Evolutionary conservation across 2,329 filamentous ascomycete species (phyloP).

Genomic region (Dendryphion nanum): DNA sequence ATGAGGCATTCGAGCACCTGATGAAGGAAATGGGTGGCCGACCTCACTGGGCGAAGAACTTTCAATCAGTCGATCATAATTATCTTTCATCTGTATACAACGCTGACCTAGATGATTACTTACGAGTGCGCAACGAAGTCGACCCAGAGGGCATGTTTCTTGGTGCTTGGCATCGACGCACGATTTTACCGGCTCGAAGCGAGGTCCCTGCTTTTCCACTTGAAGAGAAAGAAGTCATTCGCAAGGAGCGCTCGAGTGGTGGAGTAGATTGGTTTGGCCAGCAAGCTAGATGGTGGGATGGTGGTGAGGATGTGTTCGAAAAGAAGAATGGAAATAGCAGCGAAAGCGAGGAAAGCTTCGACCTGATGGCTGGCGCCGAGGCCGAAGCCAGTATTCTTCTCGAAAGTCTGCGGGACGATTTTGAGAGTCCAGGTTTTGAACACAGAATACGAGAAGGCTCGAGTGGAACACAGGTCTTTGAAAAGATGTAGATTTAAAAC

Average conservation of each 20-base stretch:
- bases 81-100: conserved; percentile 71
- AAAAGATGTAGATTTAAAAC: conserved; percentile 30
- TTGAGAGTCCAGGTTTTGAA: conserved; percentile 11
- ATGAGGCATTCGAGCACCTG: conserved; percentile 85
- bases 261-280: conserved; percentile 41
- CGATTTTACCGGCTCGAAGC: conserved; percentile 30
- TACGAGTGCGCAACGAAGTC: conserved; percentile 64
- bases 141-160: conserved; percentile 86
- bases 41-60: conserved; percentile 95
- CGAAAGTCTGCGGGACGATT: conserved; percentile 27
- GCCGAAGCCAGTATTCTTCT: conserved; percentile 38
- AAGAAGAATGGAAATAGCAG: conserved; percentile 26
- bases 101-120: conserved; percentile 63
- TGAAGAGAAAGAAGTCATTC: conserved; percentile 45
- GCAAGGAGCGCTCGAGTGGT: conserved; percentile 25
- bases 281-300: conserved; percentile 37
- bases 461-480: conserved; percentile 23
- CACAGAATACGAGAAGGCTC: conserved; percentile 15
- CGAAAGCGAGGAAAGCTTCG: conserved; percentile 43
- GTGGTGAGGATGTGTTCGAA: conserved; percentile 27
- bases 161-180: conserved; percentile 81
- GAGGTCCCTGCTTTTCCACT: conserved; percentile 32
- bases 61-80: conserved; percentile 55
- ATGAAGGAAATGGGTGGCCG: conserved; percentile 81
- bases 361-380: conserved; percentile 47